Evolutionary conservation across 2,329 filamentous ascomycete species (phyloP).

Genomic region (Cercospora sesami): DNA sequence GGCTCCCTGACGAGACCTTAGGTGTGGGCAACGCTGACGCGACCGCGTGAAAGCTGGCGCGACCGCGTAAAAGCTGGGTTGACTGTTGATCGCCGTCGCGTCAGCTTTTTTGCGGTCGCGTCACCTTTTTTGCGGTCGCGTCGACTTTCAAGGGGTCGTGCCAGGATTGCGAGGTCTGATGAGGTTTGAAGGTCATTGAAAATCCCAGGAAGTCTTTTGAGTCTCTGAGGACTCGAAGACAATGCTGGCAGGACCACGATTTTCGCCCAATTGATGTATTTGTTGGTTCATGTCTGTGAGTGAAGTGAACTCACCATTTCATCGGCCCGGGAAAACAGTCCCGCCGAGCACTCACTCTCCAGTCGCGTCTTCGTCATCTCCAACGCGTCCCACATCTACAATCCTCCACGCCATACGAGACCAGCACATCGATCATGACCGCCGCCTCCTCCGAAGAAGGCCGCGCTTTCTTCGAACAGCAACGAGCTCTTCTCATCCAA

Average conservation of each 20-base stretch:
- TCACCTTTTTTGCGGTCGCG: background rate
- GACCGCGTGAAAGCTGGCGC: too few species aligned
- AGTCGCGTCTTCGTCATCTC: background rate
- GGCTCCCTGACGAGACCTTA: background rate
- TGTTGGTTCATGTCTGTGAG: background rate
- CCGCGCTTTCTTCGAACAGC: constrained; percentile 72
- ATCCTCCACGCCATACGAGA: background rate
- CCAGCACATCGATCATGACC: background rate
- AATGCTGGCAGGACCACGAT: background rate
- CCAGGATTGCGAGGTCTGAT: background rate
- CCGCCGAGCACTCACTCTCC: background rate
- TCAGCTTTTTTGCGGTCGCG: too few species aligned
- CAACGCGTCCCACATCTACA: background rate
- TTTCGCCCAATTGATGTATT: background rate
- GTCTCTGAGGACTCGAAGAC: background rate
- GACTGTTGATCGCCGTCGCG: too few species aligned
- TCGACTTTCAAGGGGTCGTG: too few species aligned
- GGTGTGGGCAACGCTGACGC: too few species aligned
- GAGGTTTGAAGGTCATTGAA: background rate
- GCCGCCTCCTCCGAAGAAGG: constrained; percentile 11
- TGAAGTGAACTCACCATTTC: background rate
- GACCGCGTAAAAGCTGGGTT: too few species aligned
- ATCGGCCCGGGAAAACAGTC: background rate
- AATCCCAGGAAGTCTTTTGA: too few species aligned
- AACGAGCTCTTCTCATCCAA: constrained; percentile 68